Evolutionary conservation across 805 yeast species (phyloP).

Genomic region (Metschnikowia cerradonensis): DNA sequence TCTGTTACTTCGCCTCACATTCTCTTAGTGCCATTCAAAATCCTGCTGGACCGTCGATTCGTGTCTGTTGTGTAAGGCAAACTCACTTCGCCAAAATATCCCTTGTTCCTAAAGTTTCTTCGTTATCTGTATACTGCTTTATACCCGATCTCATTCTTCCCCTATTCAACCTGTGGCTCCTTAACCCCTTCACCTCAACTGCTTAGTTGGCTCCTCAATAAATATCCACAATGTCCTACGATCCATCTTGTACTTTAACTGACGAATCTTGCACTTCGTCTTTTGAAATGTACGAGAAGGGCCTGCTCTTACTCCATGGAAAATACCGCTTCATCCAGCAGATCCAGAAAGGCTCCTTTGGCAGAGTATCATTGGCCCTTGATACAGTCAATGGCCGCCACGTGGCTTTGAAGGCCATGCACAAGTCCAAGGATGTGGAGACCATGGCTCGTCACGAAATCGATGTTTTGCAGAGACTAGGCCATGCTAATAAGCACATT

Average conservation of each 20-base stretch:
- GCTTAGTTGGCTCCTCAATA: not conserved
- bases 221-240: too few species aligned
- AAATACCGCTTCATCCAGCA: slow-evolving; percentile 42
- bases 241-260: too few species aligned
- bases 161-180: not conserved
- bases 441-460: slow-evolving; percentile 56
- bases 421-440: slow-evolving; percentile 39
- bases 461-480: slow-evolving; percentile 37
- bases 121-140: too few species aligned
- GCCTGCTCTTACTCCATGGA: slow-evolving; percentile 27
- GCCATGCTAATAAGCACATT: slow-evolving; percentile 43
- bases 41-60: too few species aligned
- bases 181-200: not conserved
- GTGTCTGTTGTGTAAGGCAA: too few species aligned
- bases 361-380: slow-evolving; percentile 52
- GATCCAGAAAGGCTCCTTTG: slow-evolving; percentile 59
- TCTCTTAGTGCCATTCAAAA: too few species aligned
- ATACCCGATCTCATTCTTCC: not conserved
- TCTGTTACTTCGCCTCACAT: not conserved
- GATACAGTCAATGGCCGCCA: slow-evolving; percentile 27
- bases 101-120: too few species aligned
- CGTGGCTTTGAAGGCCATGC: slow-evolving; percentile 56
- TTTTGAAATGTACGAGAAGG: slow-evolving; percentile 35
- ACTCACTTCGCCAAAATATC: too few species aligned
- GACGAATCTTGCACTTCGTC: not conserved